Evolutionary conservation across 2,329 filamentous ascomycete genomes (phyloP).

Genomic region (Hypoxylon sp.): DNA sequence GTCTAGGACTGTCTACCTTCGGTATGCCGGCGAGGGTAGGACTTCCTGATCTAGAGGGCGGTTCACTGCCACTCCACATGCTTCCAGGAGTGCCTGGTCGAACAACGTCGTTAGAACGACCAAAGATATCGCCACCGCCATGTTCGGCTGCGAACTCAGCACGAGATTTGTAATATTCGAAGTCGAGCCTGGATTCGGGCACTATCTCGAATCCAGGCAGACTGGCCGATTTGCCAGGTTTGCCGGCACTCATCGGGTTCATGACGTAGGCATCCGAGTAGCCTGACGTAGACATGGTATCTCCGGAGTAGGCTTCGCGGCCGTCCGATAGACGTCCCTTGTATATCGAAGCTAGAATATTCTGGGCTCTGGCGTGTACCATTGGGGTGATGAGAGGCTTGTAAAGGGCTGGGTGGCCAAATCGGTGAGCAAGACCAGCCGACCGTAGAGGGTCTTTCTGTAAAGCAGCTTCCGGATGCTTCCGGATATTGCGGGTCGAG

Average conservation of each 20-base stretch:
- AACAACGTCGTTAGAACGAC: constrained; percentile 64
- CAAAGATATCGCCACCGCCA: constrained; percentile 77
- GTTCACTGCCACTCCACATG: constrained; percentile 54
- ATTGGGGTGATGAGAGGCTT: constrained; percentile 91
- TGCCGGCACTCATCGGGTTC: constrained; percentile 73
- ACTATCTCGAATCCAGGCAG: constrained; percentile 88
- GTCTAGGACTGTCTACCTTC: constrained; percentile 41
- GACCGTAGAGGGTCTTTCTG: constrained; percentile 62
- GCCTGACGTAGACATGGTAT: constrained; percentile 67
- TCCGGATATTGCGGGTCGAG: constrained; percentile 67
- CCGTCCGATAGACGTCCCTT: constrained; percentile 78
- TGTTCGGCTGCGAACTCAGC: constrained; percentile 88
- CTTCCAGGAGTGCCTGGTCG: constrained; percentile 69
- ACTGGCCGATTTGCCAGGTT: constrained; percentile 55
- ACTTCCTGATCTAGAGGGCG: constrained; percentile 59
- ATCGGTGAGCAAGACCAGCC: constrained; percentile 77
- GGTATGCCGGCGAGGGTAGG: constrained; percentile 50
- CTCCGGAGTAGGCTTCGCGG: constrained; percentile 64
- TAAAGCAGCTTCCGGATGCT: constrained; percentile 54
- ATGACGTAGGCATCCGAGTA: constrained; percentile 85
- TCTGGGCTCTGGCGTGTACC: constrained; percentile 91
- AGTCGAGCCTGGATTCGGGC: constrained; percentile 84
- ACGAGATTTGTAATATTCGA: constrained; percentile 89
- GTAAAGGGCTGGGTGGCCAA: constrained; percentile 91
- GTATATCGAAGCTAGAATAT: constrained; percentile 85